phyloP scores from a whole-genome alignment of 73 alveolate species.

The Tetrahymena elliotti region DNA sequence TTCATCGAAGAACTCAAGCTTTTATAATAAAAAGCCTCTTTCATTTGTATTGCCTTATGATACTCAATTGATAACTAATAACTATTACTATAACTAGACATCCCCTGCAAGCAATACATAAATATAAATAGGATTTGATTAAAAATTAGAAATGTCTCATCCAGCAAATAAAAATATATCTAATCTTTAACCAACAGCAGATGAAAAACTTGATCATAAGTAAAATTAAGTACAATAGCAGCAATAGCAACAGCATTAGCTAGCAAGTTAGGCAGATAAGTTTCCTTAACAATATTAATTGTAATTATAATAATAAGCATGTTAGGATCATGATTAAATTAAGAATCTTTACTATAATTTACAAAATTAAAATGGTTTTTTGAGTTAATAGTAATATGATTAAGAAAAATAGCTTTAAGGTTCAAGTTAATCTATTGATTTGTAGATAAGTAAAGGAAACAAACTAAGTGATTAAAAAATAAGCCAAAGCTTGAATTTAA shows the following conservation, averaged over 20 bases:
- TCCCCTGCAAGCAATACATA: background rate
- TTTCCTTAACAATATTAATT: background rate
- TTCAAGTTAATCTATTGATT: background rate
- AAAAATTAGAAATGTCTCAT: background rate
- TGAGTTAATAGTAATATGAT: background rate
- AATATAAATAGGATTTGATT: background rate
- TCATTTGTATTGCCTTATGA: background rate
- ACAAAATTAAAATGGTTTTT: background rate
- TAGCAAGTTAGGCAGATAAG: background rate
- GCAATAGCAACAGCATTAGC: background rate
- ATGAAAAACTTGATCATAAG: background rate
- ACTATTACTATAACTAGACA: background rate
- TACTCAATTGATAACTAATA: background rate
- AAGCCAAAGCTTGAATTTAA: background rate
- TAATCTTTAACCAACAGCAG: background rate
- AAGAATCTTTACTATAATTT: background rate
- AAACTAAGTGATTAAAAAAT: background rate
- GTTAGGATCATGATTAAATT: background rate
- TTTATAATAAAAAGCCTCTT: background rate
- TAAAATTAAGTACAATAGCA: background rate
- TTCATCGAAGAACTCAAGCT: background rate
- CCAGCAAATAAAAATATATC: background rate
- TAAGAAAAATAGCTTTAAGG: background rate
- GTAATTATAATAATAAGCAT: background rate
- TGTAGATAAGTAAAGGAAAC: background rate